Percentiles rank a stretch among this genome's conserved stretches.
Evolutionary conservation across 2,329 filamentous ascomycete genomes (phyloP).

Genomic region (Epichloe brachyelytri): DNA sequence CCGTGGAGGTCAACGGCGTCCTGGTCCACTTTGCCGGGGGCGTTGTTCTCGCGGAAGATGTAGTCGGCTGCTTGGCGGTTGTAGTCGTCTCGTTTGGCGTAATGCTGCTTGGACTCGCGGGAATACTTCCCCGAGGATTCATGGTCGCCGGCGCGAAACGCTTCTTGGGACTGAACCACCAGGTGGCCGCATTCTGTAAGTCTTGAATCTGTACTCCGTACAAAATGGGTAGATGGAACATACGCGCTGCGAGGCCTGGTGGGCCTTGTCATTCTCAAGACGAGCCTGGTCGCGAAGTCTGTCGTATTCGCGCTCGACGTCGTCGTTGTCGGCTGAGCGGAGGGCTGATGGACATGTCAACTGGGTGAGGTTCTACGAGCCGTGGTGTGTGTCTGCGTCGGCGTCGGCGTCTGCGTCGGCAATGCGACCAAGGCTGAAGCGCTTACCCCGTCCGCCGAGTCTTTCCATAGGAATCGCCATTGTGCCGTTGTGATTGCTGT

Average conservation of each 20-base stretch:
- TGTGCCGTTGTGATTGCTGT: neutral
- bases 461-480: conserved; percentile 27
- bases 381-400: neutral
- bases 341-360: conserved; percentile 42
- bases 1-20: conserved; percentile 94
- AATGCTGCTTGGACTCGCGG: conserved; percentile 75
- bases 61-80: conserved; percentile 85
- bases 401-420: neutral
- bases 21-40: conserved; percentile 53
- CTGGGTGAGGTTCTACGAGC: neutral
- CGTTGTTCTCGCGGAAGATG: conserved; percentile 94
- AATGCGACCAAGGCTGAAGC: neutral
- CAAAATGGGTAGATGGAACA: conserved; percentile 8
- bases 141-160: conserved; percentile 74
- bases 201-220: neutral
- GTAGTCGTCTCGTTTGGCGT: conserved; percentile 71
- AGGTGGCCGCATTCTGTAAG: neutral
- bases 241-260: conserved; percentile 63
- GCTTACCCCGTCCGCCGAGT: conserved; percentile 28
- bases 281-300: conserved; percentile 74
- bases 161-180: conserved; percentile 49
- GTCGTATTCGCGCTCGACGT: conserved; percentile 80
- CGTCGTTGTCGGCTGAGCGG: conserved; percentile 53
- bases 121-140: conserved; percentile 71
- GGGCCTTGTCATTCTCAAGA: conserved; percentile 66